Evolutionary conservation across 2,329 filamentous ascomycete genomes (phyloP).

Genomic region (Xylariaceae sp.): DNA sequence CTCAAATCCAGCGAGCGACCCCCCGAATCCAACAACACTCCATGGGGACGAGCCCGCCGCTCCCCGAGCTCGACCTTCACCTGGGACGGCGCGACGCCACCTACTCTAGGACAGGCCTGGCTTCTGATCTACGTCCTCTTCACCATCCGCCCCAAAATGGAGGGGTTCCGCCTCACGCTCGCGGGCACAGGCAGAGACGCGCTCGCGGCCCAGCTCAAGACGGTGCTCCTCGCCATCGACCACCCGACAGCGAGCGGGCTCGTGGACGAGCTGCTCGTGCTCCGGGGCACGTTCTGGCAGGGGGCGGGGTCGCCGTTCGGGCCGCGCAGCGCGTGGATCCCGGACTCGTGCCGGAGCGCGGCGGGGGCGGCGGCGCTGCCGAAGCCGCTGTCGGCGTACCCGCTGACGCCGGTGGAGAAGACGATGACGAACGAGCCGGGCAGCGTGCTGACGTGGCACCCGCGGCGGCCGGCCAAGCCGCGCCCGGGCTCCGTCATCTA

Average conservation of each 20-base stretch:
- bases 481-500: constrained; percentile 71
- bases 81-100: constrained; percentile 47
- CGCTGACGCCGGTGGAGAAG: constrained; percentile 53
- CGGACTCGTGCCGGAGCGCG: constrained; percentile 43
- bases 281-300: constrained; percentile 68
- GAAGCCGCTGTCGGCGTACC: constrained; percentile 48
- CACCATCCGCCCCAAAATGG: constrained; percentile 51
- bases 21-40: constrained; percentile 55
- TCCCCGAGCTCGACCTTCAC: constrained; percentile 49
- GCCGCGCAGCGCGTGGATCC: constrained; percentile 63
- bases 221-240: constrained; percentile 52
- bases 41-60: constrained; percentile 59
- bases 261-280: constrained; percentile 43
- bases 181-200: constrained; percentile 41
- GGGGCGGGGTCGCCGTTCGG: constrained; percentile 70
- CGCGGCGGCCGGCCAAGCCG: constrained; percentile 72
- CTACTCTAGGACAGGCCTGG: constrained; percentile 55
- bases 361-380: constrained; percentile 35
- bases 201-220: constrained; percentile 43
- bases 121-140: constrained; percentile 56
- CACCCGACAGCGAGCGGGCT: constrained; percentile 45
- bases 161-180: constrained; percentile 52
- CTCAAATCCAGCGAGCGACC: constrained; percentile 55
- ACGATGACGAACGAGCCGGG: constrained; percentile 44
- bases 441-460: constrained; percentile 58